Evolutionary conservation across 805 yeast species (phyloP), one percentile per base, ranked within the genome.

Genomic region (Hanseniaspora taiwanica): DNA sequence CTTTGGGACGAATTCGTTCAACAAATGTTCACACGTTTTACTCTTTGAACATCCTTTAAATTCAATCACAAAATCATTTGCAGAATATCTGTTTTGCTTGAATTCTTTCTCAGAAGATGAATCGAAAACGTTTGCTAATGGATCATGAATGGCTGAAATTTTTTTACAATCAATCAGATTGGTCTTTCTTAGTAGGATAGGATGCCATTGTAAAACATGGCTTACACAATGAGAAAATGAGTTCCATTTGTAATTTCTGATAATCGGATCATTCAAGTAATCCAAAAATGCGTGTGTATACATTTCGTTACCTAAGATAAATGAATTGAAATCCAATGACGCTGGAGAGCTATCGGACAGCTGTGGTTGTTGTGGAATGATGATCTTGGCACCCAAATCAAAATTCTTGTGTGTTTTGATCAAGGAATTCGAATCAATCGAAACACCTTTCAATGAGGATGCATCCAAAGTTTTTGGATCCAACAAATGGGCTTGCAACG

Each of bases 141-240:
- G 60, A 21, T 63, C 59, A 46, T 69, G 71, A 14, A 63, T 46
- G 25, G 74, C 60, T 12, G 73, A 72, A 33, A 80, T 68, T 8
- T 71, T 60, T 51, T 76, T 71, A 35, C 76, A 68, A 10, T 85
- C 82, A 1, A 91, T 72, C 13, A 89, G 58, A 0, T 85, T 80
- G 3, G 91, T 68, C 52, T 76, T 80, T 40, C 81, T 70, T 48
- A 91, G 66, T 21, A 81, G 62, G 21, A 72, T 74, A 10, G 96
- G 94, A 56, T 89, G 98, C 98, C 97, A 91, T 59, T 85, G 96
- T 49, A 86, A 65, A 35, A 86, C 66, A 56, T 91, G 97, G n/a
- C 83, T 72, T 34, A 89, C 75, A 4, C 76, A 80, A 40, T 71
- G 71, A 12, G 71, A 71, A 60, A 82, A 82, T 42, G 69, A 69